Evolutionary conservation across 495 filamentous ascomycete genomes (phyloP).

Genomic region (Daldinia caldariorum): DNA sequence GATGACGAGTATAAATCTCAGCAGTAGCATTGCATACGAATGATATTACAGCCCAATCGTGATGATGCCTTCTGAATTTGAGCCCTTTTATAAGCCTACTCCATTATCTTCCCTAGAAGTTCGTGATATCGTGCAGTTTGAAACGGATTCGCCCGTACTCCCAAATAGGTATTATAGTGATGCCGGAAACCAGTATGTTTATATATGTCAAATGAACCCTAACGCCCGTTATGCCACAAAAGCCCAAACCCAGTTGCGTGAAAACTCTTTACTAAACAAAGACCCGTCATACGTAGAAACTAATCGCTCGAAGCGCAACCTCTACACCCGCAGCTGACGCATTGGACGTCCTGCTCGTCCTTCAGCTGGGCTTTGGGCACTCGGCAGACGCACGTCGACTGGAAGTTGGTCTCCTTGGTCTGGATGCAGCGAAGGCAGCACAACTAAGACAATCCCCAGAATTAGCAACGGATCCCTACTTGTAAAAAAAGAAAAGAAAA

Average conservation of each 20-base stretch:
- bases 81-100: slow-evolving; percentile 23
- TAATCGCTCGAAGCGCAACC: slow-evolving; percentile 90
- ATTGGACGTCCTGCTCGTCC: slow-evolving; percentile 89
- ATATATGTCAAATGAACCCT: slow-evolving; percentile 19
- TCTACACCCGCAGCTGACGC: slow-evolving; percentile 94
- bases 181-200: slow-evolving; percentile 25
- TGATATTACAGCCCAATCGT: slow-evolving; percentile 2
- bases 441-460: slow-evolving; percentile 60
- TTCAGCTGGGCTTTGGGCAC: slow-evolving; percentile 93
- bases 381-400: slow-evolving; percentile 95
- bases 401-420: slow-evolving; percentile 99
- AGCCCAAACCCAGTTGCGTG: slow-evolving; percentile 24
- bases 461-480: background rate
- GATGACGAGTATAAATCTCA: slow-evolving; percentile 18
- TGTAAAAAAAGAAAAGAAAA: too few relatives aligned
- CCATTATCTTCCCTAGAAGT: slow-evolving; percentile 18
- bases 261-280: background rate
- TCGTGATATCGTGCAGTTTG: slow-evolving; percentile 23
- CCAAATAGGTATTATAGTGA: slow-evolving; percentile 27
- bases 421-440: slow-evolving; percentile 97
- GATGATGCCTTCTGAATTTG: slow-evolving; percentile 24
- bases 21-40: slow-evolving; percentile 15
- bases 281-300: background rate
- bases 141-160: slow-evolving; percentile 27
- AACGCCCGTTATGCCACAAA: slow-evolving; percentile 45